Evolutionary conservation across 495 filamentous ascomycete species (phyloP).

Genomic region (Sordaria brevicollis): DNA sequence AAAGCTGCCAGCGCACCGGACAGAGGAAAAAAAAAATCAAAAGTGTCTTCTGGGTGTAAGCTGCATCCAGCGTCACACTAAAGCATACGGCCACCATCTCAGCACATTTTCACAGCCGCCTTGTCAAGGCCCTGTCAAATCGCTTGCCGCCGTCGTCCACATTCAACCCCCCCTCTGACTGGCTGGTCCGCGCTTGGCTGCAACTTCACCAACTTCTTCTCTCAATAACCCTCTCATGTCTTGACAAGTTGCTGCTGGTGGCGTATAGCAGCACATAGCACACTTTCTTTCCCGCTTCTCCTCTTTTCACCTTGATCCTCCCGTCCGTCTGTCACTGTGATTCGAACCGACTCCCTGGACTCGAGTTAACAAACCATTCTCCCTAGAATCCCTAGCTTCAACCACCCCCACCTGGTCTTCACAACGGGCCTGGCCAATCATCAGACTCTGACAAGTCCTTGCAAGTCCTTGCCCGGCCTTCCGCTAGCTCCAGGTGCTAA

Average conservation of each 20-base stretch:
- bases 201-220: not conserved
- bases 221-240: not conserved
- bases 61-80: conserved; percentile 24
- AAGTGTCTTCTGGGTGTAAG: not conserved
- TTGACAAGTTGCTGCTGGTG: not conserved
- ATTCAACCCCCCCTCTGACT: conserved; percentile 18
- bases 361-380: not conserved
- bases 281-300: not conserved
- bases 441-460: conserved; percentile 9
- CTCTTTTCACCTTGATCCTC: not conserved
- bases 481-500: conserved; percentile 2
- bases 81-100: conserved; percentile 19
- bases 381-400: not conserved
- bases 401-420: conserved; percentile 14
- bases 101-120: conserved; percentile 27
- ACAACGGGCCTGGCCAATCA: conserved; percentile 9
- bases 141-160: conserved; percentile 21
- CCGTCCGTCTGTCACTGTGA: not conserved
- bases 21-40: not conserved
- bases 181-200: conserved; percentile 6
- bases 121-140: conserved; percentile 18
- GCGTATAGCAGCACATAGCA: not conserved
- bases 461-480: conserved; percentile 3
- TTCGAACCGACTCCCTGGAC: not conserved
- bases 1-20: not conserved